Conservation (phyloP, 768 basidiomycete species). For the Trametes villosa region DNA sequence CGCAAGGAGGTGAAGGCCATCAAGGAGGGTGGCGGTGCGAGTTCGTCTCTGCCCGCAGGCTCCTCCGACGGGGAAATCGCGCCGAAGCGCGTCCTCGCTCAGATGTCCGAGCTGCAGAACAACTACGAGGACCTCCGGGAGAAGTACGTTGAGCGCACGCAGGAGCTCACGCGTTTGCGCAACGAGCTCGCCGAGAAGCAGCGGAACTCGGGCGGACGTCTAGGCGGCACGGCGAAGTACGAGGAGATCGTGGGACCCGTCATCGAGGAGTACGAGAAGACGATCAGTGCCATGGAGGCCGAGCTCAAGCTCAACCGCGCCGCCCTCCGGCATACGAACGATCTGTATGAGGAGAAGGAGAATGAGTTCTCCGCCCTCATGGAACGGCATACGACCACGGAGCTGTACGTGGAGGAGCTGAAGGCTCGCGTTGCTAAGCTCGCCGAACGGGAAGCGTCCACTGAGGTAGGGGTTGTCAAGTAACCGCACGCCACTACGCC, state of each 20-base stretch:
- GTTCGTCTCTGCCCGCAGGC: slow-evolving; percentile 22
- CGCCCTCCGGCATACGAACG: slow-evolving; percentile 88
- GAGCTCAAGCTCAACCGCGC: slow-evolving; percentile 87
- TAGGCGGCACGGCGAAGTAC: slow-evolving; percentile 70
- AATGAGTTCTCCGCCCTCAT: slow-evolving; percentile 69
- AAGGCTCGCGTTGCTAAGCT: slow-evolving; percentile 79
- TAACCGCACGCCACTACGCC: background rate
- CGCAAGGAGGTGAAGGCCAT: slow-evolving; percentile 84
- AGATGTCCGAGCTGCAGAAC: slow-evolving; percentile 83
- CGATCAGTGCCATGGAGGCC: slow-evolving; percentile 92
- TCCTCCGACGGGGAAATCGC: slow-evolving; percentile 55
- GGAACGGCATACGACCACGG: slow-evolving; percentile 76
- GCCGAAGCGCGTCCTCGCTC: slow-evolving; percentile 75
- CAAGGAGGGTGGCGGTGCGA: slow-evolving; percentile 62
- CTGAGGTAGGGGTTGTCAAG: slow-evolving; percentile 78
- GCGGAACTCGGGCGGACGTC: slow-evolving; percentile 61
- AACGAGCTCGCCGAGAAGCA: slow-evolving; percentile 80
- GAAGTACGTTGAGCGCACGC: slow-evolving; percentile 86
- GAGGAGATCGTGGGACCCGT: slow-evolving; percentile 96
- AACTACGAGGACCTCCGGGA: slow-evolving; percentile 84
- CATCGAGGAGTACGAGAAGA: slow-evolving; percentile 98
- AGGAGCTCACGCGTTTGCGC: slow-evolving; percentile 81
- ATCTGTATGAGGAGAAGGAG: slow-evolving; percentile 91
- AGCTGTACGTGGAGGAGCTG: slow-evolving; percentile 88
- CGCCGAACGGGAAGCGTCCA: slow-evolving; percentile 85